These are phyloP conservation scores for Epichloe hybrida DNA, from an alignment of 2,329 filamentous ascomycete species.

Conservation along the genomic window DNA sequence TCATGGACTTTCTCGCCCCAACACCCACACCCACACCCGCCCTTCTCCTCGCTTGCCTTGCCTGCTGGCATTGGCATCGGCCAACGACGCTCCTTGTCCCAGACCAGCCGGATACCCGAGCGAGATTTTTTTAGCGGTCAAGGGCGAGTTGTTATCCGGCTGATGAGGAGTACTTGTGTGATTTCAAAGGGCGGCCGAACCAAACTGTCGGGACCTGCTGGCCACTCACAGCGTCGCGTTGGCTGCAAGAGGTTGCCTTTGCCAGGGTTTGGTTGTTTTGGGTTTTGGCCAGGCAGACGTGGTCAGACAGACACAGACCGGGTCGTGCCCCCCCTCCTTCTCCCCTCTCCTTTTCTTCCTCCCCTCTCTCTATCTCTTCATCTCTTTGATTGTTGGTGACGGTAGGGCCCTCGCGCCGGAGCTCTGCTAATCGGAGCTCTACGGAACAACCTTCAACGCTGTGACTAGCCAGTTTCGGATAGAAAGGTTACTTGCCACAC, in stretches of 20 bases:
- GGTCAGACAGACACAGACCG: background rate
- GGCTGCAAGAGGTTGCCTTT: background rate
- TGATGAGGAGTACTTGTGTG: background rate
- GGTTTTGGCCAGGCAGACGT: background rate
- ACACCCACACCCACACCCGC: too few species aligned
- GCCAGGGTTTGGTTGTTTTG: background rate
- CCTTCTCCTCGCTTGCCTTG: too few species aligned
- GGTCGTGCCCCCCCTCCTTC: too few species aligned
- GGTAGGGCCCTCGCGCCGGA: too few species aligned
- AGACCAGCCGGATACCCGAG: background rate
- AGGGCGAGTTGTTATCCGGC: background rate
- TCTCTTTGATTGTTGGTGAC: too few species aligned
- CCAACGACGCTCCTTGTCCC: background rate
- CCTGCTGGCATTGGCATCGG: too few species aligned
- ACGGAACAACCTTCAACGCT: too few species aligned
- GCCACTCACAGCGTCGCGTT: background rate
- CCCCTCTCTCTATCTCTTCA: background rate
- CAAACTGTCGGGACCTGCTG: slow-evolving; percentile 4
- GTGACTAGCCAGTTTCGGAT: too few species aligned
- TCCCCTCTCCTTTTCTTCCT: background rate
- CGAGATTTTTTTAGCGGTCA: background rate
- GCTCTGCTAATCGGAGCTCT: too few species aligned
- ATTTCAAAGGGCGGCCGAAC: slow-evolving; percentile 1
- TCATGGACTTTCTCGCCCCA: too few species aligned
- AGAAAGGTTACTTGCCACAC: too few species aligned